phyloP scores from a whole-genome alignment of 2,329 filamentous ascomycete species.

The Monilinia polystroma region DNA sequence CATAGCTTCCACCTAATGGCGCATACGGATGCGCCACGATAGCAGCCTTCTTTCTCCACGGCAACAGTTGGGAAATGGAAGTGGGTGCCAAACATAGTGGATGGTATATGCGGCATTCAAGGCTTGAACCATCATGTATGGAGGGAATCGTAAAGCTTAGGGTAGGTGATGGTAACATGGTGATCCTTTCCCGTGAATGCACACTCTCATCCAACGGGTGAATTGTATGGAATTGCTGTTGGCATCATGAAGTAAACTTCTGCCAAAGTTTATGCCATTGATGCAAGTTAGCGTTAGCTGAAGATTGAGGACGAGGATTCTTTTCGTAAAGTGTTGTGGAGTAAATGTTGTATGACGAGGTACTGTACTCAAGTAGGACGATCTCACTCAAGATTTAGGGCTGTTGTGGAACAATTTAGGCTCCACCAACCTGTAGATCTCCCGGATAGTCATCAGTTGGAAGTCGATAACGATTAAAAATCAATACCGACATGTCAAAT shows the following conservation, averaged over 20 bases:
- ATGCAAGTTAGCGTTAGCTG: background rate
- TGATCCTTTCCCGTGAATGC: constrained; percentile 22
- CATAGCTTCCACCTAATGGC: constrained; percentile 78
- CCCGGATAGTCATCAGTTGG: background rate
- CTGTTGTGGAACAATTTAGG: background rate
- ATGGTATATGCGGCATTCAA: constrained; percentile 84
- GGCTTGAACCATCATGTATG: constrained; percentile 69
- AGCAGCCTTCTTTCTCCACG: constrained; percentile 50
- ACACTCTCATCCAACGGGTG: constrained; percentile 29
- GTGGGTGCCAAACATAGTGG: constrained; percentile 48
- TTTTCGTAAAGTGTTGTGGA: background rate
- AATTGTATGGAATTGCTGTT: constrained; percentile 9
- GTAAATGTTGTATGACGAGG: background rate
- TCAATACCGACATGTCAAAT: background rate
- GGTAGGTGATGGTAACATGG: constrained; percentile 56
- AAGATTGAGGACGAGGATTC: background rate
- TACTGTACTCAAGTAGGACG: background rate
- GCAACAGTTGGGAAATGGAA: constrained; percentile 27
- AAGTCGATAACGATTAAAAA: background rate
- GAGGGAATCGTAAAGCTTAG: constrained; percentile 79
- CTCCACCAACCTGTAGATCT: constrained; percentile 12
- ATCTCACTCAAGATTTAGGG: background rate
- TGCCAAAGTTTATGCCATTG: background rate
- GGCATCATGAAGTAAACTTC: constrained; percentile 12
- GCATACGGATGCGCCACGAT: constrained; percentile 90